These are phyloP conservation scores for Fusarium sp. DNA, from an alignment of 2,329 filamentous ascomycete genomes.

Conservation along the genomic window DNA sequence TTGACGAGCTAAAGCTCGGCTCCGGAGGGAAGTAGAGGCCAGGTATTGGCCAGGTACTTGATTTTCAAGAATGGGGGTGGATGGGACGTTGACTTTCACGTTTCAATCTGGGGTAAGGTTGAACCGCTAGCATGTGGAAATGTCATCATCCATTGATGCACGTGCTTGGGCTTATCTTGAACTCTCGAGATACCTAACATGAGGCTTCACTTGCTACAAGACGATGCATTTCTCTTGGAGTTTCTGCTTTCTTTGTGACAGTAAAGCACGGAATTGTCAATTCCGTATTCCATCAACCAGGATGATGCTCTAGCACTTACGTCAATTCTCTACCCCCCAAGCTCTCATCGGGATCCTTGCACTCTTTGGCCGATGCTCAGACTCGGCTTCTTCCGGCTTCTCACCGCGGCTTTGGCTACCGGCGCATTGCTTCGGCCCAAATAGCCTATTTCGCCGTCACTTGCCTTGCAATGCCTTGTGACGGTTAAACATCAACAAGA, in stretches of 20 bases:
- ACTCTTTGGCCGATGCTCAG: slow-evolving; percentile 34
- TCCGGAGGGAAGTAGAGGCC: slow-evolving; percentile 12
- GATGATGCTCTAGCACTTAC: slow-evolving; percentile 22
- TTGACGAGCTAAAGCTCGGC: slow-evolving; percentile 32
- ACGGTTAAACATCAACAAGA: neutral
- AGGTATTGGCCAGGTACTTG: neutral
- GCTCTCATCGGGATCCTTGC: slow-evolving; percentile 36
- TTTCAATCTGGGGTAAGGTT: slow-evolving; percentile 29
- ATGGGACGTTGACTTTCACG: neutral
- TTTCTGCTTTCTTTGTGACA: neutral
- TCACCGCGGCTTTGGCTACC: slow-evolving; percentile 37
- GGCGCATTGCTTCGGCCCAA: slow-evolving; percentile 44
- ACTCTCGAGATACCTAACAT: neutral
- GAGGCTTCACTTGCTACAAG: neutral
- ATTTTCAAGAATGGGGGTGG: neutral
- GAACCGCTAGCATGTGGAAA: slow-evolving; percentile 31
- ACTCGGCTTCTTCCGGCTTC: slow-evolving; percentile 36
- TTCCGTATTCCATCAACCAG: neutral
- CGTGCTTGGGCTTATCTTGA: neutral
- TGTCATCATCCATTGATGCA: slow-evolving; percentile 14
- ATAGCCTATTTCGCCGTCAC: slow-evolving; percentile 1
- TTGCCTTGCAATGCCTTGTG: neutral
- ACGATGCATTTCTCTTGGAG: neutral
- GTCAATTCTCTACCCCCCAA: slow-evolving; percentile 36
- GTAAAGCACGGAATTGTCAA: neutral